Evolutionary conservation across 257 asterid genomes (phyloP), one percentile per base, ranked within the genome.

Genomic region (Hygrophila difformis): DNA sequence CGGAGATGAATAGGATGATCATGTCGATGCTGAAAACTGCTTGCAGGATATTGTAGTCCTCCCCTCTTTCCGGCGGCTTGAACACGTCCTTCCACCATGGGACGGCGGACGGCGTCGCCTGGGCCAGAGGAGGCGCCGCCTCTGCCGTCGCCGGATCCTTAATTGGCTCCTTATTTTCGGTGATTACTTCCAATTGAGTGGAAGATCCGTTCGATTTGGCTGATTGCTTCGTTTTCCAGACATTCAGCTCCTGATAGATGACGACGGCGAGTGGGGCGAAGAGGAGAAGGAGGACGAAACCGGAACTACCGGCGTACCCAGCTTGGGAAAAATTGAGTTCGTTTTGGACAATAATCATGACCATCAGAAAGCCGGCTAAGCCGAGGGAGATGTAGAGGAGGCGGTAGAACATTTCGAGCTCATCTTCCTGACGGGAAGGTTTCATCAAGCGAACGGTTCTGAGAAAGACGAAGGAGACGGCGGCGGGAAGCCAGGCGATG

Each of bases 401-500:
- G 4, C 41, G 16, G 39, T 54, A 62, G 41, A 62, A 62, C 6
- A 62, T 23, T 1, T 41, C 18, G 11, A 54, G 38, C 34, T 62
- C 68, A 14, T 35, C 16, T 18, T 13, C 20, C 1, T n/a, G 18
- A 5, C 40, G 8, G 13, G 1, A 53, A 3, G 18, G 34, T 36
- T 47, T 53, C 59, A 53, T 49, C 0, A 36, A 0, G 11, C 69
- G 33, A 1, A 63, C 35, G 0, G 67, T 55, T 11, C 69, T 26
- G 0, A 75, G 5, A 14, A 71, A 75, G 0, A 68, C 47, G 40
- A 19, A 45, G 0, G 71, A 68, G 1, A 75, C 70, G 1, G 60
- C 72, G 0, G 79, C 67, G 3, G 84, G 79, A 0, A 75, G 77
- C 76, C 79, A 71, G 2, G 60, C 77, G 34, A 75, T 67, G 15